Evolutionary conservation across 331 rosid species (phyloP), one percentile per base, ranked within the genome.

Genomic region (Rosa hybrid): DNA sequence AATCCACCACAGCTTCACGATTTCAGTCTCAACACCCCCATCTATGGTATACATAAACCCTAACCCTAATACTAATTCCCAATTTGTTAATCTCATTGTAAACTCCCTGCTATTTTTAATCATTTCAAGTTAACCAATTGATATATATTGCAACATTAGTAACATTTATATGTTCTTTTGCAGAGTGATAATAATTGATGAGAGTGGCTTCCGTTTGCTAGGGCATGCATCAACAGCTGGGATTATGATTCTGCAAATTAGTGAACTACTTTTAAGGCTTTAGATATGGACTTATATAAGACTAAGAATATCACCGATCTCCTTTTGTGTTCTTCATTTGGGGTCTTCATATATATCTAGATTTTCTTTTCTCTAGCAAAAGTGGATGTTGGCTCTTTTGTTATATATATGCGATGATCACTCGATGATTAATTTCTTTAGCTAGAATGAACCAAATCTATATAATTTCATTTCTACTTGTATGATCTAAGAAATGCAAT

Each of bases 1-100:
- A 83, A 85, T 5, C 92, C 76, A 21, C 98, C 97, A 30, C 81
- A 76, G 53, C 80, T 88, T 51, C 84, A 78, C 20, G 87, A 88
- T 20, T 78, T 76, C 80, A 67, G 68, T 53, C 83, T 82, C 62
- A 69, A 74, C 50, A 69, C 39, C 67, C 80, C 71, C 84, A 20
- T 49, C 71, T 65, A 78, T 27, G 88, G 88, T 82, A 72, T 5
- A 11, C 27, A 56, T 8, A 4, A 41, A 38, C 50, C 27, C 21
- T 39, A 38, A 38, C 17, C 23, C 5, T 27, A 27, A 68, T 39
- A 39, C 41, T 10, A 25, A 62, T 62, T 62, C 18, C 68, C 68
- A 12, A 5, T 62, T 12, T 4, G 25, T 62, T 25, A 21, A 60
- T 60, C 34, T 21, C 38, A n/a, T 8, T 57, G 64, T 10, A 60